Conservation (phyloP, 192 early-diverging fungal species). For the Dispira simplex region DNA sequence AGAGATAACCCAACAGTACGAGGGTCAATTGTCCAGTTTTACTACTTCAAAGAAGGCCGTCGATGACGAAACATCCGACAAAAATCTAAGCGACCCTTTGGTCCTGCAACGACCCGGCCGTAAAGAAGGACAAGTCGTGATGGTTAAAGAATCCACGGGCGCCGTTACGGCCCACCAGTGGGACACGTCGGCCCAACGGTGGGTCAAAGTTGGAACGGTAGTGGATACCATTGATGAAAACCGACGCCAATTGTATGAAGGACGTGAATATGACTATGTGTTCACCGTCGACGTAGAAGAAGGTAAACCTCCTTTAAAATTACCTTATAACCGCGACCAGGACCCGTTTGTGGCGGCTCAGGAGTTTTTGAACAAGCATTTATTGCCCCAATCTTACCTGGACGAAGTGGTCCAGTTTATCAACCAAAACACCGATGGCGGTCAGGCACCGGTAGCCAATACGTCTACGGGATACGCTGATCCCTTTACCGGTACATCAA, state of each 20-base stretch:
- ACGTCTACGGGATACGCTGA: slow-evolving; percentile 2
- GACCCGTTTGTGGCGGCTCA: slow-evolving; percentile 92
- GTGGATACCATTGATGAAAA: slow-evolving; percentile 70
- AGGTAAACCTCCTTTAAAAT: slow-evolving; percentile 63
- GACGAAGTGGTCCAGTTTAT: slow-evolving; percentile 96
- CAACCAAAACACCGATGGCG: slow-evolving; percentile 57
- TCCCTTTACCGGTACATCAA: slow-evolving; percentile 16
- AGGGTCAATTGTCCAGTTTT: slow-evolving; percentile 26
- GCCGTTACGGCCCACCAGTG: slow-evolving; percentile 84
- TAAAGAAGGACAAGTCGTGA: slow-evolving; percentile 77
- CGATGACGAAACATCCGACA: slow-evolving; percentile 38
- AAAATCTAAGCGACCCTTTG: neutral
- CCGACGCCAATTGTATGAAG: slow-evolving; percentile 65
- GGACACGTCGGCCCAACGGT: slow-evolving; percentile 35
- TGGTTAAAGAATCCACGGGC: slow-evolving; percentile 54
- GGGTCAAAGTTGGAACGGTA: slow-evolving; percentile 87
- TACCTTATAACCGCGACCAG: slow-evolving; percentile 86
- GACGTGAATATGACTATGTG: slow-evolving; percentile 92
- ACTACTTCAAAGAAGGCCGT: slow-evolving; percentile 30
- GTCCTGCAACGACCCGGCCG: slow-evolving; percentile 22
- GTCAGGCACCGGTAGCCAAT: slow-evolving; percentile 16
- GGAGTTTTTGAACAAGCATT: slow-evolving; percentile 66
- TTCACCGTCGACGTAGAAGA: slow-evolving; percentile 93
- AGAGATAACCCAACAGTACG: slow-evolving; percentile 22
- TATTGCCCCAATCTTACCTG: slow-evolving; percentile 66